Conservation (phyloP, 352 stramenopile genomes). For the Pythium insidiosum region DNA sequence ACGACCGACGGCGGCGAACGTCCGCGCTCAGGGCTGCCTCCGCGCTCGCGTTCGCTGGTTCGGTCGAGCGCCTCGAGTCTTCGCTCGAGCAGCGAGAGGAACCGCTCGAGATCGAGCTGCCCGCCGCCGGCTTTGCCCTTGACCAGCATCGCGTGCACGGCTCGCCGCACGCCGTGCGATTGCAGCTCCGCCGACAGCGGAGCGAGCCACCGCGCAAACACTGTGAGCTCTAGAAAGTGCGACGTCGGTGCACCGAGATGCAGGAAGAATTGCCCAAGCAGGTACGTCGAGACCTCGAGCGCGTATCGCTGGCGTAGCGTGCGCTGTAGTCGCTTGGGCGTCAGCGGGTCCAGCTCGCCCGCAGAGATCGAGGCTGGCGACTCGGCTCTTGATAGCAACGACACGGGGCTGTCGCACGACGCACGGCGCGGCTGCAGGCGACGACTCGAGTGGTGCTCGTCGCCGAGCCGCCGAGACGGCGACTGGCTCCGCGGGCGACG, state of each 20-base stretch:
- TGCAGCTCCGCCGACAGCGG: conserved; percentile 25
- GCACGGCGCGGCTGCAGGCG: neutral
- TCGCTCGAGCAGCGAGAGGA: conserved; percentile 13
- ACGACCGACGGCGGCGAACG: conserved; percentile 19
- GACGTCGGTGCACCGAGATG: conserved; percentile 32
- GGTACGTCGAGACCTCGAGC: conserved; percentile 28
- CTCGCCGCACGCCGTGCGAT: conserved; percentile 21
- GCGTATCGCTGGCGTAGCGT: conserved; percentile 18
- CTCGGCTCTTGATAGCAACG: conserved; percentile 2
- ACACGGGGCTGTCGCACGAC: too few species aligned
- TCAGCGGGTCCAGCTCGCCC: conserved; percentile 23
- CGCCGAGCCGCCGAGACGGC: neutral
- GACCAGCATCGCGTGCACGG: conserved; percentile 31
- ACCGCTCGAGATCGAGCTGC: conserved; percentile 37
- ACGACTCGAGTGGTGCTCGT: neutral
- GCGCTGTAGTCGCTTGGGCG: conserved; percentile 23
- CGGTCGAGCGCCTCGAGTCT: conserved; percentile 1
- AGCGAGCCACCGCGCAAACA: conserved; percentile 32
- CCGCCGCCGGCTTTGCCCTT: conserved; percentile 38
- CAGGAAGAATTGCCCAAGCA: conserved; percentile 46
- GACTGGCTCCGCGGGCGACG: conserved; percentile 9
- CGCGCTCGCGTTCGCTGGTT: too few species aligned
- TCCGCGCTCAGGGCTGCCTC: too few species aligned
- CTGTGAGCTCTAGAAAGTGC: conserved; percentile 31
- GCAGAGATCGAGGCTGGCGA: conserved; percentile 2